Percentiles rank a stretch among this genome's conserved stretches.
Conservation (phyloP, 2,329 filamentous ascomycete species). For the Ophiostoma angusticollis region DNA sequence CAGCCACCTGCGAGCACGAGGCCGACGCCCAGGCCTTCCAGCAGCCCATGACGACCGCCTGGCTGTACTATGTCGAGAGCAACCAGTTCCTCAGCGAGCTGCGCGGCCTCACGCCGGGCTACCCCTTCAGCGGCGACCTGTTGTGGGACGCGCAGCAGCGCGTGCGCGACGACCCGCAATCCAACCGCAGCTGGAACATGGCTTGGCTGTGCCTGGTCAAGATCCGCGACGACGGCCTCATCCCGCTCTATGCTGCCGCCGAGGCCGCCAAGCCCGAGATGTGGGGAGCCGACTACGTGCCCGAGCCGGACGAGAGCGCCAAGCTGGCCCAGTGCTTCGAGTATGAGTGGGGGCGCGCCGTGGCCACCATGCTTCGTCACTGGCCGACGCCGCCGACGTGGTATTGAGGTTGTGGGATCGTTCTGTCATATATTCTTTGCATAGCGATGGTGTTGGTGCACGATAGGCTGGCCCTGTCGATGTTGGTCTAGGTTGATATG, state of each 20-base stretch:
- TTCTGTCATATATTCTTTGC: no score
- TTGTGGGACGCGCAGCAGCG: slow-evolving; percentile 51
- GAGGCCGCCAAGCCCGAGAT: slow-evolving; percentile 53
- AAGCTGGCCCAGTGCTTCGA: slow-evolving; percentile 51
- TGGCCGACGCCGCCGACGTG: slow-evolving; percentile 48
- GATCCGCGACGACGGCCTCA: slow-evolving; percentile 45
- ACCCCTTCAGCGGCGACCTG: slow-evolving; percentile 53
- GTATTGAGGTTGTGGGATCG: slow-evolving; percentile 5
- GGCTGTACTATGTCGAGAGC: slow-evolving; percentile 58
- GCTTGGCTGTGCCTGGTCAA: slow-evolving; percentile 60
- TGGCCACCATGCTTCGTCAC: slow-evolving; percentile 54
- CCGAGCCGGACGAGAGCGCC: slow-evolving; percentile 40
- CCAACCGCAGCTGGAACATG: slow-evolving; percentile 62
- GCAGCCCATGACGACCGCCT: slow-evolving; percentile 55
- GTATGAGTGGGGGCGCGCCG: slow-evolving; percentile 52
- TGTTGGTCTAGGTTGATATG: no score
- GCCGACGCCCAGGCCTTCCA: slow-evolving; percentile 47
- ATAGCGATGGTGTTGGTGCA: no score
- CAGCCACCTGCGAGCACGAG: slow-evolving; percentile 42
- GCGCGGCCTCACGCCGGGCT: slow-evolving; percentile 52
- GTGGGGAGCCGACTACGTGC: slow-evolving; percentile 48
- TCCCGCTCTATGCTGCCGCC: slow-evolving; percentile 45
- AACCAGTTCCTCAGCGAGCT: slow-evolving; percentile 59
- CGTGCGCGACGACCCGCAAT: slow-evolving; percentile 50
- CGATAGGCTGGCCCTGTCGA: no score